phyloP scores from a whole-genome alignment of 2,329 filamentous ascomycete genomes.

The Paecilomyces dactylethromorphus region DNA sequence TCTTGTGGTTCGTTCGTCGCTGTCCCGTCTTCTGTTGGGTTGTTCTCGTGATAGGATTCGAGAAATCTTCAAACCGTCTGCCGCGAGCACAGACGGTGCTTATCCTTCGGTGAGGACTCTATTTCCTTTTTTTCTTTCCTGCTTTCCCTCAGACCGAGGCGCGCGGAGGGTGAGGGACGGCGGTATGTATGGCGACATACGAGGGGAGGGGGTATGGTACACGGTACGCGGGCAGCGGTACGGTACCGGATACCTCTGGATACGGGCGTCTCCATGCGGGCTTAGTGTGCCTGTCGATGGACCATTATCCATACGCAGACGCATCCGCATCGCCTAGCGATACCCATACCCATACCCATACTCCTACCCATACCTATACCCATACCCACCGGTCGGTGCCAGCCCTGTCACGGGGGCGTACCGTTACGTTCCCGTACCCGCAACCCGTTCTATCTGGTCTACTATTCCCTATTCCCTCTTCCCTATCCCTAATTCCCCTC shows the following conservation, averaged over 20 bases:
- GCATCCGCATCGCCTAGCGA: too few relatives aligned
- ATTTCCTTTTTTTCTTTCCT: neutral
- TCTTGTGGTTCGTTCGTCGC: neutral
- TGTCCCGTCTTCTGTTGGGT: neutral
- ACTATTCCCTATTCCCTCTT: neutral
- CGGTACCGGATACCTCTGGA: neutral
- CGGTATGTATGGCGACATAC: neutral
- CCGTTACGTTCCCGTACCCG: neutral
- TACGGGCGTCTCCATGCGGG: neutral
- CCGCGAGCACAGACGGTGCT: neutral
- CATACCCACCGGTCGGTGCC: neutral
- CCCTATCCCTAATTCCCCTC: neutral
- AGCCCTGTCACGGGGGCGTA: neutral
- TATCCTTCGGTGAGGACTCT: neutral
- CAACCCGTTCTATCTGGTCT: neutral
- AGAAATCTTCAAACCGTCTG: neutral
- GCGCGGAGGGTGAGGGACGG: neutral
- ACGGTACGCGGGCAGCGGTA: neutral
- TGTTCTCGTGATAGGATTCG: neutral
- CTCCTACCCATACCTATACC: neutral
- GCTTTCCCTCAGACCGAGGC: neutral
- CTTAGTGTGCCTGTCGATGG: too few relatives aligned
- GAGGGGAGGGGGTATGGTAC: neutral
- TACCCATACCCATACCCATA: too few relatives aligned
- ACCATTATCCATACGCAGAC: neutral